Conservation (phyloP, 768 basidiomycete species). For the Russula sp. region DNA sequence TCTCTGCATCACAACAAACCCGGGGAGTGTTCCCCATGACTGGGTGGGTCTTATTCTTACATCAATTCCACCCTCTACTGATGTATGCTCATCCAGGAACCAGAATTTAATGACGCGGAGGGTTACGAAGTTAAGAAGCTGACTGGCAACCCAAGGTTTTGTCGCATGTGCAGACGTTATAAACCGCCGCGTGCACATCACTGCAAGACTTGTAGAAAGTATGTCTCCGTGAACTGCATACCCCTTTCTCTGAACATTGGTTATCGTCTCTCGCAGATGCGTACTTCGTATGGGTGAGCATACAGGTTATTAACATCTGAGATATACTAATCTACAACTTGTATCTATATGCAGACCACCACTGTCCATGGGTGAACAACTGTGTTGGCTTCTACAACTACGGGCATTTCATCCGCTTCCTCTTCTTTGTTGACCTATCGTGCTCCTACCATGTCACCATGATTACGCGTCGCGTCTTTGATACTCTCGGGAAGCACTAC, state of each 20-base stretch:
- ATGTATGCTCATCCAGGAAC: conserved; percentile 43
- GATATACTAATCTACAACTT: background rate
- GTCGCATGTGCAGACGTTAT: conserved; percentile 75
- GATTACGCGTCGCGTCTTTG: conserved; percentile 59
- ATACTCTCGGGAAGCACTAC: conserved; percentile 36
- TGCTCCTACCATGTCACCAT: conserved; percentile 85
- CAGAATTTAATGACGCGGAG: conserved; percentile 56
- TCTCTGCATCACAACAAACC: conserved; percentile 74
- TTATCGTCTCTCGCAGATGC: conserved; percentile 40
- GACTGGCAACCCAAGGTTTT: conserved; percentile 77
- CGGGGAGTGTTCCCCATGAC: conserved; percentile 68
- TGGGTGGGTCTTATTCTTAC: conserved; percentile 51
- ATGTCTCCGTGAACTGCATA: conserved; percentile 25
- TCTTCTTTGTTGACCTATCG: conserved; percentile 87
- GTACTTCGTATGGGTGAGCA: conserved; percentile 81
- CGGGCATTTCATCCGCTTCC: conserved; percentile 82
- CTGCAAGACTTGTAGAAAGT: conserved; percentile 82
- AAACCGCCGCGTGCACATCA: conserved; percentile 92
- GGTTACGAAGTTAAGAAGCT: conserved; percentile 88
- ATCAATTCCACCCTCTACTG: background rate
- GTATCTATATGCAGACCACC: conserved; percentile 52
- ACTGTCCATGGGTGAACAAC: conserved; percentile 91
- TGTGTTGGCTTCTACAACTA: conserved; percentile 93
- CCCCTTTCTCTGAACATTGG: background rate
- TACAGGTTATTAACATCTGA: background rate